Base-by-base conservation (phyloP, 768 basidiomycete species). In the Boletus vinaceobasis region DNA sequence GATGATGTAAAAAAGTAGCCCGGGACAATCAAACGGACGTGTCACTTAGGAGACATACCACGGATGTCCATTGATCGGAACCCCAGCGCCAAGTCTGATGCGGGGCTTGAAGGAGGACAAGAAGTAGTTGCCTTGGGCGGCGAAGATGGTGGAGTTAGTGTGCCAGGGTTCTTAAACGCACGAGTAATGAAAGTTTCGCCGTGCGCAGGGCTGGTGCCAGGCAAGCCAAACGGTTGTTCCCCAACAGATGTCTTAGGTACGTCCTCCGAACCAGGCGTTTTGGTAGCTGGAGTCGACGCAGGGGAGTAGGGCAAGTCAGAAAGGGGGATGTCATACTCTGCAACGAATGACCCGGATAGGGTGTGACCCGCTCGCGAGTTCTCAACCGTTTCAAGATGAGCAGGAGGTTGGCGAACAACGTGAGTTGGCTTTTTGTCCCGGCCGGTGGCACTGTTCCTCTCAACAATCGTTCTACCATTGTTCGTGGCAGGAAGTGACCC, bases 61-160 rank as follows among this genome's bases (percentile, higher is more conserved):
- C 58, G 21, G 2, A 72, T 54, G 39, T 43, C 54, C 58, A 71
- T 62, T 13, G 60, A 71, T 15, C 33, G 39, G 21, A 72, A 29
- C 6, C 51, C 65, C 29, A 61, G 52, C 3, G 48, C 55, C 59
- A 71, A 50, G 45, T 60, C 64, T 0, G 40, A 56, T 10, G 58
- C 58, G 44, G 59, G 68, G 38, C 62, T 66, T 11, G 61, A 49
- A 38, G 58, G 58, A 26, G 59, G 55, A 35, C 44, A 42, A 13
- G 4, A 39, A n/a, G 5, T 4, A 17, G 6, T 15, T 40, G 15
- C n/a, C 33, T 14, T 32, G 15, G 29, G 42, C 1, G 52, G 58
- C 4, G 52, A 59, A 8, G 31, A 31, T 4, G 59, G 52, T 21
- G 57, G 54, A 7, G 53, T 50, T 11, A 44, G 46, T 0, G 46